Base-by-base conservation (phyloP, 805 yeast genomes). In the Teunomyces cretensis region DNA sequence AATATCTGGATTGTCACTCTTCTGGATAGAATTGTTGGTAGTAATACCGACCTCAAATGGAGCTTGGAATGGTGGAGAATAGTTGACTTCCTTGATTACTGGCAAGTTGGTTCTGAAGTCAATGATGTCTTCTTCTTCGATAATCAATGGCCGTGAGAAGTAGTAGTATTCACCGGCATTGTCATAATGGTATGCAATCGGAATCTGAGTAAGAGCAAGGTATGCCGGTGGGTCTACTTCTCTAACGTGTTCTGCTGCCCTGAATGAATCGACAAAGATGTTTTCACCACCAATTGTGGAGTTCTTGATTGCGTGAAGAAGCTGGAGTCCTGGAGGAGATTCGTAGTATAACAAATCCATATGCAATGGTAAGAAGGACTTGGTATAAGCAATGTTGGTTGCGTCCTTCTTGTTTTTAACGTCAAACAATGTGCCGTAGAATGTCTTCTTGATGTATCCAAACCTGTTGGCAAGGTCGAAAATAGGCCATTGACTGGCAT, bases 11-110 rank as follows among this genome's bases (percentile, higher is more conserved):
- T 41, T 31, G n/a, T 32, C 35, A 11, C 43, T 27, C 9, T 45
- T 24, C 1, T 42, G n/a, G 4, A 52, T 44, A 33, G 51, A 32
- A 22, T 51, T 53, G 27, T 67, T 63, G 11, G 64, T 64, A 13
- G 73, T 70, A n/a, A 79, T 74, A 14, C 81, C 82, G 44, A 64
- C 65, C 50, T 84, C 88, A 46, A 81, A 79, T 1, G 92, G 92
- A 0, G 87, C 92, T 57, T 86, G 95, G 67, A 84, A 86, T 9
- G 91, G 92, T 2, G 95, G 94, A 0, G 92, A 81, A 61, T 86
- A 86, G 57, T 84, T 84, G 14, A 85, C 78, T 43, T 77, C 82
- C 52, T 75, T 76, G 50, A 84, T 77, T 30, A 56, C 45, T 0
- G 62, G 58, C 6, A 46, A 44, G 16, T 49, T 48, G 1, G 59